Conservation (phyloP, 495 filamentous ascomycete genomes). For the Achaetomiella virescens region DNA sequence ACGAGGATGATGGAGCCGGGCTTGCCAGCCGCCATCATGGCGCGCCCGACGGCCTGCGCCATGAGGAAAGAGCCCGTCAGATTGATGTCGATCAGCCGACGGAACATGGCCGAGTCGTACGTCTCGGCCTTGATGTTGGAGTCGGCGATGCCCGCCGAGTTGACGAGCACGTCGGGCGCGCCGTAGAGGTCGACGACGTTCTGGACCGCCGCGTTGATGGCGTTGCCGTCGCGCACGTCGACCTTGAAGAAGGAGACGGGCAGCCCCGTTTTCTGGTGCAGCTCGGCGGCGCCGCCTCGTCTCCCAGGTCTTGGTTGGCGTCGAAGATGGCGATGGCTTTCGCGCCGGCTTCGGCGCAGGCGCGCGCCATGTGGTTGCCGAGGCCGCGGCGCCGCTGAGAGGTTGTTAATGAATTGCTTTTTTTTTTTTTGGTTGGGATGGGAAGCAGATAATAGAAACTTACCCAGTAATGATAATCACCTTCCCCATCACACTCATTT, state of each 20-base stretch:
- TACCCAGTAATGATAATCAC: constrained; percentile 69
- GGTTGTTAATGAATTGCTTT: constrained; percentile 18
- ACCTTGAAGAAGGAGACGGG: constrained; percentile 72
- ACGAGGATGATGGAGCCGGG: constrained; percentile 67
- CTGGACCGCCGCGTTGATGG: constrained; percentile 56
- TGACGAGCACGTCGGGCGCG: constrained; percentile 66
- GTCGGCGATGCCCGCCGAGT: constrained; percentile 80
- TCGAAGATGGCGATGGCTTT: constrained; percentile 71
- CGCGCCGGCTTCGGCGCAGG: constrained; percentile 64
- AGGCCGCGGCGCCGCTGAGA: constrained; percentile 67
- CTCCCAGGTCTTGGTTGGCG: constrained; percentile 65
- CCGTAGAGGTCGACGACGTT: constrained; percentile 55
- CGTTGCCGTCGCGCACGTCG: constrained; percentile 62
- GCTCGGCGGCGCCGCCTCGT: constrained; percentile 56
- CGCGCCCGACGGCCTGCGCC: constrained; percentile 55
- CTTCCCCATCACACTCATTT: constrained; percentile 60
- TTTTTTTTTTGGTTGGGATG: neutral
- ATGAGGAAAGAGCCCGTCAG: constrained; percentile 65
- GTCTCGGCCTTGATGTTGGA: constrained; percentile 51
- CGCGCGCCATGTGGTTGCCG: constrained; percentile 70
- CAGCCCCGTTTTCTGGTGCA: constrained; percentile 60
- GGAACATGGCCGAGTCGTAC: constrained; percentile 60
- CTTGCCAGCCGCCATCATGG: constrained; percentile 59
- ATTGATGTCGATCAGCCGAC: constrained; percentile 70
- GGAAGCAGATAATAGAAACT: constrained; percentile 18